Evolutionary conservation across 768 basidiomycete species (phyloP).

Genomic region (Auricularia sp.): DNA sequence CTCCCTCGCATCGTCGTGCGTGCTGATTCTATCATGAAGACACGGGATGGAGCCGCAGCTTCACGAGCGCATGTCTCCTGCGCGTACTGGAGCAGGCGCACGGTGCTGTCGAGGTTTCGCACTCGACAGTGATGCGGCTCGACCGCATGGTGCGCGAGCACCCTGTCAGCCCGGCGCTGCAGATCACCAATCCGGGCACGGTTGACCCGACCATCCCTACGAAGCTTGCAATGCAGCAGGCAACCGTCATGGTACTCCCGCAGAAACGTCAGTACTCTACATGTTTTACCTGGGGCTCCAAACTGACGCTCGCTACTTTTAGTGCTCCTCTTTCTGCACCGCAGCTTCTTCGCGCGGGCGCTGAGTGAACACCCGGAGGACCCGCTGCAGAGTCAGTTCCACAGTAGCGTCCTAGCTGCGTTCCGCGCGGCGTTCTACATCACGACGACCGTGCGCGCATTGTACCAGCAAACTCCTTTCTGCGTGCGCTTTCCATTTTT

Average conservation of each 20-base stretch:
- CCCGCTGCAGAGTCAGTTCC: constrained; percentile 59
- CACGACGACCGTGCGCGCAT: background rate
- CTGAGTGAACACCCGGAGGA: constrained; percentile 51
- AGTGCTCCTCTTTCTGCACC: constrained; percentile 68
- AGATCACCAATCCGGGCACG: background rate
- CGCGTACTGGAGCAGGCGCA: background rate
- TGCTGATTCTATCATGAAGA: background rate
- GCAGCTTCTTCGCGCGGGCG: constrained; percentile 68
- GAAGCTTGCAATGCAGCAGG: background rate
- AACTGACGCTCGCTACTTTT: background rate
- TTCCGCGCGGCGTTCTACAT: constrained; percentile 27
- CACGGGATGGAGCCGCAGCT: background rate
- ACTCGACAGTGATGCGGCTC: background rate
- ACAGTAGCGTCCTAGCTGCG: constrained; percentile 57
- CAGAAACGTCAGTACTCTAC: background rate
- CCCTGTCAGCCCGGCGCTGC: background rate
- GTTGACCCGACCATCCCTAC: background rate
- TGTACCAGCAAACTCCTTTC: background rate
- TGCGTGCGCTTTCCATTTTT: background rate
- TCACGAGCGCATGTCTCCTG: background rate
- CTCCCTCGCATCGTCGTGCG: background rate
- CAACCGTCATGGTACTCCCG: background rate
- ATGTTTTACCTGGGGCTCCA: too few species aligned
- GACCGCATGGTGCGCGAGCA: background rate
- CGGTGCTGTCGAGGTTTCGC: background rate